phyloP scores from a whole-genome alignment of 2,329 filamentous ascomycete species.

The Alternaria ethzedia region DNA sequence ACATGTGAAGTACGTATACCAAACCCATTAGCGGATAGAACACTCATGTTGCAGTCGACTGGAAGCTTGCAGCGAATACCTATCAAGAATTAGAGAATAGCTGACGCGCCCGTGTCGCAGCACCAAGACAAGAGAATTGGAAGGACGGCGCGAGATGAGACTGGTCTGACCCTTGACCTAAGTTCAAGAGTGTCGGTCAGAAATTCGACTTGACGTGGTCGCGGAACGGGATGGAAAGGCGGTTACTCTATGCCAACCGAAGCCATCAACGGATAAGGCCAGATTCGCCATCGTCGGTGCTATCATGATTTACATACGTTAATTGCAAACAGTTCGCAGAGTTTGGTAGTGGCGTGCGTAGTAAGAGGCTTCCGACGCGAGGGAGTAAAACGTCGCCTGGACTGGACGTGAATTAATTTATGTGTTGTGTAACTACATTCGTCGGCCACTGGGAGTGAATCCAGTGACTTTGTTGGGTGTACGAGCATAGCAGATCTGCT shows the following conservation, averaged over 20 bases:
- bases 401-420: too few species aligned
- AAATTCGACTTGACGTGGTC: neutral
- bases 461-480: neutral
- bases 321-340: neutral
- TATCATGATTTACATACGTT: neutral
- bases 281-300: too few species aligned
- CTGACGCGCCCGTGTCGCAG: neutral
- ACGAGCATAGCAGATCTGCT: neutral
- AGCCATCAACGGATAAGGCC: too few species aligned
- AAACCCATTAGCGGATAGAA: neutral
- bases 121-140: neutral
- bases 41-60: neutral
- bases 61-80: neutral
- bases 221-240: too few species aligned
- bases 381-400: neutral
- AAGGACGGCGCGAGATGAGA: fast-evolving
- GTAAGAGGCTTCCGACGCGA: neutral
- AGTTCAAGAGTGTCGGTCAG: neutral
- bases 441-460: neutral
- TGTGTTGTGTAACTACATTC: too few species aligned
- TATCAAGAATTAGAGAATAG: neutral
- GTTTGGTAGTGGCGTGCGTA: neutral
- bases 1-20: neutral
- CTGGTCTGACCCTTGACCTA: neutral
- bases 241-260: too few species aligned